Percentiles rank a stretch among this genome's conserved stretches.
These are phyloP conservation scores for Rutstroemia sp. DNA, from an alignment of 2,329 filamentous ascomycete genomes.

Conservation along the genomic window DNA sequence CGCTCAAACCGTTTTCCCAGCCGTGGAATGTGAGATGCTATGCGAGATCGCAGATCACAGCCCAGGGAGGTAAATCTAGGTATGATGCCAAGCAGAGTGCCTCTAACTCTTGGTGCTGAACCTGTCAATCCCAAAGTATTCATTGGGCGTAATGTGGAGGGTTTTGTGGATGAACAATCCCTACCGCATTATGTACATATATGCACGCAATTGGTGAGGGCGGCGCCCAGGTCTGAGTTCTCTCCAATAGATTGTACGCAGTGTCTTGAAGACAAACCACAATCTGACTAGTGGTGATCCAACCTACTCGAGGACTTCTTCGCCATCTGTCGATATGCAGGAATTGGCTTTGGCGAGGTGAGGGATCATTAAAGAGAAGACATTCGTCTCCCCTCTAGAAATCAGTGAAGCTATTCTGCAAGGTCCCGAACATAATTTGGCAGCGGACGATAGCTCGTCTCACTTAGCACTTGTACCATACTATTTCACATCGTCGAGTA, in stretches of 20 bases:
- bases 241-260: conserved; percentile 5
- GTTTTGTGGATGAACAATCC: neutral
- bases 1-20: no score
- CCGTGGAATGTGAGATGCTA: no score
- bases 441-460: conserved; percentile 9
- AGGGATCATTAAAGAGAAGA: conserved; percentile 14
- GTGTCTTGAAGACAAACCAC: conserved; percentile 12
- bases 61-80: no score
- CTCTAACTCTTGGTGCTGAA: neutral
- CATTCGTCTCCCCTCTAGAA: conserved; percentile 16
- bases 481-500: neutral
- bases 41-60: no score
- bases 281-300: conserved; percentile 18
- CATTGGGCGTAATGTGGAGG: conserved; percentile 1
- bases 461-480: conserved; percentile 2
- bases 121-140: neutral
- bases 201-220: conserved; percentile 11
- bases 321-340: conserved; percentile 9
- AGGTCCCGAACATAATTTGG: conserved; percentile 13
- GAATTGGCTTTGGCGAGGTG: conserved; percentile 2
- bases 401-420: conserved; percentile 17
- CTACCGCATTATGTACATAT: conserved; percentile 6
- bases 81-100: no score
- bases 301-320: conserved; percentile 16
- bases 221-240: neutral